Base-by-base conservation (phyloP, 2,329 filamentous ascomycete genomes). In the Venturia carpophila region DNA sequence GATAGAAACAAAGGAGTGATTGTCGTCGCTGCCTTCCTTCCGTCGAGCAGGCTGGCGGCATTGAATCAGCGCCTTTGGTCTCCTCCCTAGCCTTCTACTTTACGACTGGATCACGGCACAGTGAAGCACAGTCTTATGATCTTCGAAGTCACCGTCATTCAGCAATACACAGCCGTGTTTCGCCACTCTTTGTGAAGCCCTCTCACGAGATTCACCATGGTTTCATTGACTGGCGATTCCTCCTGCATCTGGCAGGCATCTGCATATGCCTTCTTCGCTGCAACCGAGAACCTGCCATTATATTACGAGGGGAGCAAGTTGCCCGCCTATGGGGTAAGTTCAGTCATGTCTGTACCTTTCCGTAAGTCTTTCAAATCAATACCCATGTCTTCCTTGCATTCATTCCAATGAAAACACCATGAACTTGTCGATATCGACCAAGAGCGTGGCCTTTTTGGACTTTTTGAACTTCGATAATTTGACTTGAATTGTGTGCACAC, bases 181-280 rank as follows among this genome's bases (percentile, higher is more conserved):
- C 69, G 88, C 89, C 0, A 85, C 86, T 68, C 79, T 85, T 1
- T 88, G 87, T 65, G 84, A 92, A 2, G 82, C 85, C 0, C 76
- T 87, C 0, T 83, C 83, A 0, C 79, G 89, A 58, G 81, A 86
- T 67, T 92, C 71, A 82, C 88, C 0, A 85, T 85, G 0, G 88
- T 89, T 0, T 89, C 85, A 70, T 72, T 92, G 30, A 85, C 91
- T 60, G 88, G 84, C 11, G 92, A 92, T 69, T 75, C 92, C 60
- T 83, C 81, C 0, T 92, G 87, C 69, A 92, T 89, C 0, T 68
- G 92, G 24, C 89, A 92, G 71, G 87, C 83, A 1, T 85, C 91
- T 78, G 86, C 86, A 0, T 91, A 88, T 68, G 89, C 89, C 0
- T 91, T 87, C 73, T 92, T 92, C 68, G 84, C 92, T 17, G 88